phyloP scores from a whole-genome alignment of 2,329 filamentous ascomycete species.

The Colletotrichum musae region DNA sequence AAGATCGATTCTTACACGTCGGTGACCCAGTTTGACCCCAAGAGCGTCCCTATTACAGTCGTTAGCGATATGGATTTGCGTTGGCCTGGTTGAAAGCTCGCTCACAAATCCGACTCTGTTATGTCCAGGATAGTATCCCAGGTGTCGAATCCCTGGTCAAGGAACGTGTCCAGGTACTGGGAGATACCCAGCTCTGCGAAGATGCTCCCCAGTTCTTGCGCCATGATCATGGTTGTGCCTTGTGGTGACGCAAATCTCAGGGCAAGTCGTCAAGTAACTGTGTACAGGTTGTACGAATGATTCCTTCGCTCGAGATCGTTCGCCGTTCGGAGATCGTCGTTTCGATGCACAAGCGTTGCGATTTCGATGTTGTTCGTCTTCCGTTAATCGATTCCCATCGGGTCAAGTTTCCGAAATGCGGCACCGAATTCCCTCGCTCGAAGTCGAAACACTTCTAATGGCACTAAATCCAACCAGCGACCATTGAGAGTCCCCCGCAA shows the following conservation, averaged over 20 bases:
- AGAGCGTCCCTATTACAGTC: conserved; percentile 71
- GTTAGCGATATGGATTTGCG: not conserved
- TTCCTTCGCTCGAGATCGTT: conserved; percentile 1
- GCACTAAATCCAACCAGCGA: conserved; percentile 1
- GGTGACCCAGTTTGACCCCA: conserved; percentile 84
- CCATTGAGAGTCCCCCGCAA: conserved; percentile 6
- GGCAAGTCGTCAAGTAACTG: not conserved
- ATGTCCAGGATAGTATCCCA: conserved; percentile 90
- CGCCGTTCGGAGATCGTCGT: not conserved
- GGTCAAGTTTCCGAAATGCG: conserved; percentile 11
- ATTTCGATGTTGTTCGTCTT: conserved; percentile 5
- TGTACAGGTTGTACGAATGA: too few relatives aligned
- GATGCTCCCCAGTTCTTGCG: conserved; percentile 73
- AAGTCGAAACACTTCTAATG: conserved; percentile 33
- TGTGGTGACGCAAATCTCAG: too few relatives aligned
- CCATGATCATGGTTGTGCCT: conserved; percentile 52
- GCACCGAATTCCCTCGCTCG: conserved; percentile 16
- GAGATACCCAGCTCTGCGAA: conserved; percentile 83
- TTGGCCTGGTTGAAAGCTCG: conserved; percentile 38
- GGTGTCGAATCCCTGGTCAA: conserved; percentile 86
- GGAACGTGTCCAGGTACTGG: conserved; percentile 81
- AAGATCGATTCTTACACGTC: conserved; percentile 72
- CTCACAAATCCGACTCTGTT: conserved; percentile 85
- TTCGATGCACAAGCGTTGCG: not conserved
- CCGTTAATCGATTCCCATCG: conserved; percentile 20